Base-by-base conservation (phyloP, 352 stramenopile genomes). In the Phytophthora pisi region DNA sequence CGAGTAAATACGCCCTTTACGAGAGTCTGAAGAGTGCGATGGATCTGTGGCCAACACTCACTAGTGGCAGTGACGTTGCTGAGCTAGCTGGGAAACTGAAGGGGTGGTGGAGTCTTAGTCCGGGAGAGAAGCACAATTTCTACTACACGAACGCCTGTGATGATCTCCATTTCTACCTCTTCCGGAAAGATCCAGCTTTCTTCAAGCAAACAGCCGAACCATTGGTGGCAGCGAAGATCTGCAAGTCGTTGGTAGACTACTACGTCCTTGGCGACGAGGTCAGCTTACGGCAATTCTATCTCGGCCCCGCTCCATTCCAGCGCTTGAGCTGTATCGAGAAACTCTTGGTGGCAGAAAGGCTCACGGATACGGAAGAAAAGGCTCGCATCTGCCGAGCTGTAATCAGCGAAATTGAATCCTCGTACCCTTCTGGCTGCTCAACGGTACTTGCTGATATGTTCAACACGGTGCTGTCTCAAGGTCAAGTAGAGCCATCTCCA, bases 81-180 rank as follows among this genome's bases (percentile, higher is more conserved):
- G 64, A 77, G 36, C 28, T 80, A 7, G 57, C 58, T 31, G 61
- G 59, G 10, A 80, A 71, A 28, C 24, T 90, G n/a, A 76, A 69
- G 20, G 23, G 16, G 4, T 90, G 79, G 82, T 52, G 52, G 10
- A 31, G 20, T 0, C 24, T 82, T 23, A 64, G 34, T 31, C 13
- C 23, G 5, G 15, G 26, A 0, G 64, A 77, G 31, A 87, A 85
- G 56, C 18, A 51, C 23, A 47, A 23, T 15, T 69, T 81, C 34
- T 90, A 88, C 68, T 84, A 68, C 46, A 30, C 43, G 15, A 75
- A 89, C 34, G 72, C 72, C 0, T 84, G 67, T 45, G 72, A 85
- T 53, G 79, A 89, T 63, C 38, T 90, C 7, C 64, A 90, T 58
- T 72, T 89, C n/a, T 90, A 83, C 49, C 51, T 90, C 9, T 84